A percentile compares a stretch with the other conserved stretches of the same genome.
Conservation (phyloP, 2,329 filamentous ascomycete genomes). For the Curvularia verruculosa region DNA sequence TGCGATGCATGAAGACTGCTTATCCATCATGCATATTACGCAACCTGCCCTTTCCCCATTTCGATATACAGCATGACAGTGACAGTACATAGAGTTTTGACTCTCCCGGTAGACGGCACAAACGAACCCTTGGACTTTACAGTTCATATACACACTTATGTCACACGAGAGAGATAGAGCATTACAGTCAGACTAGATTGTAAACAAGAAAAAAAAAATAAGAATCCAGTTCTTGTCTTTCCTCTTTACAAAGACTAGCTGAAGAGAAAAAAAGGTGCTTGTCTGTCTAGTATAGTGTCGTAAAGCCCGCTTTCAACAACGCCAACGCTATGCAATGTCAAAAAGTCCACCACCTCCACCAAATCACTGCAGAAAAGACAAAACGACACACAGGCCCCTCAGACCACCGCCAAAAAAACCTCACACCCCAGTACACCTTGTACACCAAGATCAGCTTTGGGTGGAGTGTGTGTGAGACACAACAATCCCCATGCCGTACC, state of each 20-base stretch:
- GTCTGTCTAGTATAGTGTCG: no score
- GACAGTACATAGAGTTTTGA: background rate
- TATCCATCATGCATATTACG: background rate
- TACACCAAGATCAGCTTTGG: slow-evolving; percentile 3
- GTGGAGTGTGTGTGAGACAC: background rate
- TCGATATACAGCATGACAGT: background rate
- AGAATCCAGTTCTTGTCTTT: background rate
- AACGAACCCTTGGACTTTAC: no score
- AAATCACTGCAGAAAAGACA: no score
- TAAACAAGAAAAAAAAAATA: no score
- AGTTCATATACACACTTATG: no score
- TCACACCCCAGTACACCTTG: slow-evolving; percentile 11
- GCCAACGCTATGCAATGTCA: slow-evolving; percentile 42
- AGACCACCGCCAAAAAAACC: slow-evolving; percentile 4
- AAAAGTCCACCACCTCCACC: slow-evolving; percentile 9
- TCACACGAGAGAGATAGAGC: no score
- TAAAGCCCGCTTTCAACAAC: slow-evolving; percentile 20
- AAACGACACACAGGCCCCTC: background rate
- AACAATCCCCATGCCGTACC: slow-evolving; percentile 6
- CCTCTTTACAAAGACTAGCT: no score
- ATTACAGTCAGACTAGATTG: no score
- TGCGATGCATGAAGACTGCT: background rate
- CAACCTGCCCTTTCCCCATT: background rate
- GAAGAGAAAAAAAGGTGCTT: no score
- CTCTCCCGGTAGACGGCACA: no score